Evolutionary conservation across 495 filamentous ascomycete species (phyloP), one percentile per base, ranked within the genome.

Genomic region (Penicillium antarcticum): DNA sequence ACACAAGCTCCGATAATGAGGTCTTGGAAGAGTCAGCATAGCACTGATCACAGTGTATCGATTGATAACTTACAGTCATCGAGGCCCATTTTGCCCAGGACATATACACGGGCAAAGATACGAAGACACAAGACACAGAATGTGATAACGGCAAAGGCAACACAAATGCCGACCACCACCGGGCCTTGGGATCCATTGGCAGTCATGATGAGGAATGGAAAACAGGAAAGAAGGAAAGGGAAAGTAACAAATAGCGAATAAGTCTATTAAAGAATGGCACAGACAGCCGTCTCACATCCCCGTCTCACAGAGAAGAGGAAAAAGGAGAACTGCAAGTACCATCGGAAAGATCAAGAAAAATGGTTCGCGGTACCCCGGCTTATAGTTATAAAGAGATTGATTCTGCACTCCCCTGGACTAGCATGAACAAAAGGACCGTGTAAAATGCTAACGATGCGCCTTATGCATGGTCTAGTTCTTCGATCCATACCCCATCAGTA

Each of bases 1-100:
- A 73, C 68, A 60, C 60, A 63, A 42, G 70, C 70, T 23, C 48
- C 41, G 17, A 70, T 62, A 23, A 71, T 73, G 10, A 73, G 54
- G 51, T 67, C 70, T 73, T 13, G 23, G 26, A 42, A 24, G 26
- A 12, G 38, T 49, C n/a, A 49, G 13, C 34, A 42, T 31, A 17
- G 16, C 34, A 1, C 3, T 19, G 29, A 19, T 6, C 11, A 42
- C 12, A 45, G 19, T 29, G 17, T 16, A 19, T 34, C 16, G 5
- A 18, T 10, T 0, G 5, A 18, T 10, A 1, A 45, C 68, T 48
- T 53, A 71, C 70, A 73, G 41, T 73, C 70, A 52, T 73, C 70
- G 1, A 63, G 2, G 2, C 67, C 64, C 63, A 71, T 66, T 34
- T 61, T 55, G 12, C 61, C 56, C 41, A 71, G 33, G 1, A 73